Evolutionary conservation across 176 grass and related monocot species (phyloP).

Genomic region (Chrysopogon serrulatus): DNA sequence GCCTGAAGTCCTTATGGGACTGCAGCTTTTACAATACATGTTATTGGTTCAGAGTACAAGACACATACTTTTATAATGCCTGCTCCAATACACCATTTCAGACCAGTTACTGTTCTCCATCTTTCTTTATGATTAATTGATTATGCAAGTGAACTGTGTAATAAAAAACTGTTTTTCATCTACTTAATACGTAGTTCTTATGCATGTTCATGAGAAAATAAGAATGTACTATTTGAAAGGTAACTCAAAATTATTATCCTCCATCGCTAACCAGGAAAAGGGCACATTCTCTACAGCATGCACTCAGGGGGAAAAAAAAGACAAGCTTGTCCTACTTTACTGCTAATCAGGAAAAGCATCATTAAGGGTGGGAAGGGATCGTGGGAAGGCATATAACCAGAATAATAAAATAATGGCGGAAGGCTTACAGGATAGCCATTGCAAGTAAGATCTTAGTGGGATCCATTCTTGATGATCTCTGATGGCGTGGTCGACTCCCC

Average conservation of each 20-base stretch:
- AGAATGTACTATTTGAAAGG: not conserved
- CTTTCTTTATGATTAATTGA: too few species aligned
- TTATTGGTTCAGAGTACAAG: not conserved
- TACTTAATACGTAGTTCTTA: not conserved
- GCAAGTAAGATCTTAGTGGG: slow-evolving; percentile 88
- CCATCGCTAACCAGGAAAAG: not conserved
- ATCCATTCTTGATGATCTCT: slow-evolving; percentile 80
- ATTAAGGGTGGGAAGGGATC: not conserved
- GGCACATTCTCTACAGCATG: not conserved
- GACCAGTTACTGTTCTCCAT: not conserved
- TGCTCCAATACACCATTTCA: not conserved
- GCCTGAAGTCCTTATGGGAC: not conserved
- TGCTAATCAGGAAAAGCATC: not conserved
- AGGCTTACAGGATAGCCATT: slow-evolving; percentile 81
- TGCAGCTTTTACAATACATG: not conserved
- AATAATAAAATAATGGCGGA: not conserved
- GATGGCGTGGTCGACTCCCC: slow-evolving; percentile 56
- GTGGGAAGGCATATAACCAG: not conserved
- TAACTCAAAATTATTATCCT: not conserved
- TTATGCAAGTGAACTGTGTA: slow-evolving; percentile 12
- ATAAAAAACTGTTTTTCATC: not conserved
- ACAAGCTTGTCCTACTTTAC: not conserved
- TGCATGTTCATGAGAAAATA: not conserved
- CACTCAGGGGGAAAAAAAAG: not conserved
- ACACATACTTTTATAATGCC: not conserved